These are phyloP conservation scores for Pyrenophora teres DNA, from an alignment of 2,329 filamentous ascomycete species.

Conservation along the genomic window DNA sequence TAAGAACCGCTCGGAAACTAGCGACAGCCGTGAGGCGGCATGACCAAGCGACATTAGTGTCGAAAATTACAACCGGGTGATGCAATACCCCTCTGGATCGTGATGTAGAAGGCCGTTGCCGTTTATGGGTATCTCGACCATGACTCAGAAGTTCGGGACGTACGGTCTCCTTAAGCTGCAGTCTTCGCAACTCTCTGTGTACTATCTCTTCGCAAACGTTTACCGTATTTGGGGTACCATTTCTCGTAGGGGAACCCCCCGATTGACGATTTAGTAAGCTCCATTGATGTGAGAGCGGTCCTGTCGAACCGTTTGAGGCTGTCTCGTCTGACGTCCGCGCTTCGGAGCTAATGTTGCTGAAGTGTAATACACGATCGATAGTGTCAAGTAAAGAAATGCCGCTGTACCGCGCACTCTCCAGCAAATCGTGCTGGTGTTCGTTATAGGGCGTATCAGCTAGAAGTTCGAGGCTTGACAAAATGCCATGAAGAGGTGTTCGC, in stretches of 20 bases:
- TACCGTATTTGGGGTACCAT: background rate
- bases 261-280: background rate
- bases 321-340: background rate
- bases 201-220: constrained; percentile 5
- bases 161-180: constrained; percentile 5
- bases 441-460: constrained; percentile 5
- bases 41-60: constrained; percentile 3
- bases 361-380: constrained; percentile 11
- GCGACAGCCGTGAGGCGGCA: constrained; percentile 5
- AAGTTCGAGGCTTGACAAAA: constrained; percentile 9
- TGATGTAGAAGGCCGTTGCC: background rate
- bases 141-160: background rate
- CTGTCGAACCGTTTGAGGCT: background rate
- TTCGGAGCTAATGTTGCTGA: constrained; percentile 10
- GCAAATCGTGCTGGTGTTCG: constrained; percentile 7
- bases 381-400: constrained; percentile 9
- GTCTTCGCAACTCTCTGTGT: constrained; percentile 2
- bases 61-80: constrained; percentile 4
- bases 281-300: background rate
- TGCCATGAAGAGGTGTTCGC: constrained; percentile 11
- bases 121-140: background rate
- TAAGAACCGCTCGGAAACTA: constrained; percentile 9
- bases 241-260: background rate
- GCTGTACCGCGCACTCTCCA: constrained; percentile 9
- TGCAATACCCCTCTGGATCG: background rate